phyloP scores from a whole-genome alignment of 139 green algal genomes.

The Tetratostichococcus sp. region DNA sequence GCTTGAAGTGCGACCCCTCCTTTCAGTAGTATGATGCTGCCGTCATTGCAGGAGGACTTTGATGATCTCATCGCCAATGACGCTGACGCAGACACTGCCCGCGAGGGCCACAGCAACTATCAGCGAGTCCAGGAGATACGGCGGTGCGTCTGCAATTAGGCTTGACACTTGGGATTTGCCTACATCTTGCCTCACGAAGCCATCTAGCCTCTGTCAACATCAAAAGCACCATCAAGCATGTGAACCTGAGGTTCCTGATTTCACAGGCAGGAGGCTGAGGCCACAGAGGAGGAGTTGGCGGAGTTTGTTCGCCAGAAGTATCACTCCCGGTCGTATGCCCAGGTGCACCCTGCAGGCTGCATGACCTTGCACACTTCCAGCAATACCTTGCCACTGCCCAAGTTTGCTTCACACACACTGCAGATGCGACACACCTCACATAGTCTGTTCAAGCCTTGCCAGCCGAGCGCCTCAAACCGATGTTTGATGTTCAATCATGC shows the following conservation, averaged over 20 bases:
- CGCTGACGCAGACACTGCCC: slow-evolving; percentile 36
- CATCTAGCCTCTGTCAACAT: neutral
- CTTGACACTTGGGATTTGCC: no score
- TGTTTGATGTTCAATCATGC: no score
- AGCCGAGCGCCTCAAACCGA: no score
- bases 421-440: no score
- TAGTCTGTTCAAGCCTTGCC: no score
- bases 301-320: slow-evolving; percentile 44
- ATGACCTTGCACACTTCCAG: no score
- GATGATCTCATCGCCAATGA: slow-evolving; percentile 75
- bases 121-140: slow-evolving; percentile 23
- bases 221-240: neutral
- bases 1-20: no score
- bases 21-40: no score
- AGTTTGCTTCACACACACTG: no score
- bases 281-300: slow-evolving; percentile 78
- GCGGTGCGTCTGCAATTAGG: slow-evolving; percentile 28
- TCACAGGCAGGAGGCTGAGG: slow-evolving; percentile 37
- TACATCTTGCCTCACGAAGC: no score
- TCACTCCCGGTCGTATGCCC: neutral
- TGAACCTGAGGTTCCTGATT: neutral
- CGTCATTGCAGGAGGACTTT: slow-evolving; percentile 51
- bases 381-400: no score
- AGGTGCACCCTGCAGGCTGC: no score
- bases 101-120: slow-evolving; percentile 26